A percentile compares a stretch with the other conserved stretches of the same genome.
Conservation (phyloP, 2,329 filamentous ascomycete species). For the Leptographium wingfieldii region DNA sequence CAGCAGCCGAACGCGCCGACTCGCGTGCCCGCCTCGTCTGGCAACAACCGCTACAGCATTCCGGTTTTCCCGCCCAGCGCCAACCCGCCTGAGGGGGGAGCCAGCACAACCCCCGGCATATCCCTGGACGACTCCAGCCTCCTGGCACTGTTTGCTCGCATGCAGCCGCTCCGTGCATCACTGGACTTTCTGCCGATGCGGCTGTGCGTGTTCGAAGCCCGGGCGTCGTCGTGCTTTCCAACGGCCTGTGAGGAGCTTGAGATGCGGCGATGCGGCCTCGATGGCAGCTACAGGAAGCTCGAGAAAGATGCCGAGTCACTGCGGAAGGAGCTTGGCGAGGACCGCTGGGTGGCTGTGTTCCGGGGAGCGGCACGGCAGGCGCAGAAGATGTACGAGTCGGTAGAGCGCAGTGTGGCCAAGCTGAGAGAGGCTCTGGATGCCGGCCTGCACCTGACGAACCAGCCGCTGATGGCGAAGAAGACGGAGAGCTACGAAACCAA, state of each 20-base stretch:
- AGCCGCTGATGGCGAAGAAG: constrained; percentile 60
- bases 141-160: constrained; percentile 80
- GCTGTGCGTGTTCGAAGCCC: constrained; percentile 69
- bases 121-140: constrained; percentile 77
- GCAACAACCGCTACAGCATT: constrained; percentile 56
- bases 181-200: constrained; percentile 95
- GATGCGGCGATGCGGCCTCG: constrained; percentile 58
- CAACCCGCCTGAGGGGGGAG: constrained; percentile 32
- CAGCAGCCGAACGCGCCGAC: constrained; percentile 17
- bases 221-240: constrained; percentile 69
- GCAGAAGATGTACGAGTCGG: constrained; percentile 92
- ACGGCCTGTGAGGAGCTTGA: constrained; percentile 84
- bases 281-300: constrained; percentile 76
- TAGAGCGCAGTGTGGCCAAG: constrained; percentile 75
- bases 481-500: constrained; percentile 92
- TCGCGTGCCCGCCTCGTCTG: constrained; percentile 30
- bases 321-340: constrained; percentile 82
- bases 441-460: constrained; percentile 60
- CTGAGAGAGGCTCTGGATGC: constrained; percentile 68
- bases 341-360: constrained; percentile 93
- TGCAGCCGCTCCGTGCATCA: constrained; percentile 87
- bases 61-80: constrained; percentile 51
- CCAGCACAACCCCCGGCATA: constrained; percentile 26
- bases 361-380: constrained; percentile 84
- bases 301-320: constrained; percentile 84